Conservation (phyloP, 345 rosid genomes). For the Hirschfeldia incana region DNA sequence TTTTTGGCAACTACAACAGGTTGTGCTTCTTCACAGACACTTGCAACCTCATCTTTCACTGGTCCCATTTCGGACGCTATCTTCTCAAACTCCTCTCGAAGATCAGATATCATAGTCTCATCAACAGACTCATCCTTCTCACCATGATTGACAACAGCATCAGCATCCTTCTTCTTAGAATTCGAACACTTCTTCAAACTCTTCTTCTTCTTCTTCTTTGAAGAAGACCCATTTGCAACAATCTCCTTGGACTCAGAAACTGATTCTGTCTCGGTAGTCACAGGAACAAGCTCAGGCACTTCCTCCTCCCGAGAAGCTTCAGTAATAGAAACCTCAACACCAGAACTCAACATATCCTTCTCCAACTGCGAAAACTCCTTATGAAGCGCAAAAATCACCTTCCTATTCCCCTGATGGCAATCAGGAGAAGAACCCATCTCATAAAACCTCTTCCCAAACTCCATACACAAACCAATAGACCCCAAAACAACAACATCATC, state of each 20-base stretch:
- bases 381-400: constrained; percentile 58
- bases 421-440: constrained; percentile 74
- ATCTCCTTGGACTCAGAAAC: constrained; percentile 25
- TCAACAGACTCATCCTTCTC: constrained; percentile 39
- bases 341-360: constrained; percentile 54
- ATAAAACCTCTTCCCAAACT: constrained; percentile 60
- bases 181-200: constrained; percentile 54
- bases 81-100: constrained; percentile 85
- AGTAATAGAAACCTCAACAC: constrained; percentile 50
- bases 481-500: constrained; percentile 63
- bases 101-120: constrained; percentile 73
- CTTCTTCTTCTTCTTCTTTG: constrained; percentile 38
- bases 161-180: constrained; percentile 46
- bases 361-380: constrained; percentile 73
- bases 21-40: constrained; percentile 48
- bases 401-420: constrained; percentile 88
- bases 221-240: constrained; percentile 38
- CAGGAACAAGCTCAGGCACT: constrained; percentile 61
- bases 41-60: constrained; percentile 42
- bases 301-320: constrained; percentile 42
- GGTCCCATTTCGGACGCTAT: constrained; percentile 71
- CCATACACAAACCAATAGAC: constrained; percentile 54
- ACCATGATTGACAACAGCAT: constrained; percentile 23
- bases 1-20: constrained; percentile 39
- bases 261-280: constrained; percentile 38